Base-by-base conservation (phyloP, 257 asterid species). In the Eustoma russellianum region DNA sequence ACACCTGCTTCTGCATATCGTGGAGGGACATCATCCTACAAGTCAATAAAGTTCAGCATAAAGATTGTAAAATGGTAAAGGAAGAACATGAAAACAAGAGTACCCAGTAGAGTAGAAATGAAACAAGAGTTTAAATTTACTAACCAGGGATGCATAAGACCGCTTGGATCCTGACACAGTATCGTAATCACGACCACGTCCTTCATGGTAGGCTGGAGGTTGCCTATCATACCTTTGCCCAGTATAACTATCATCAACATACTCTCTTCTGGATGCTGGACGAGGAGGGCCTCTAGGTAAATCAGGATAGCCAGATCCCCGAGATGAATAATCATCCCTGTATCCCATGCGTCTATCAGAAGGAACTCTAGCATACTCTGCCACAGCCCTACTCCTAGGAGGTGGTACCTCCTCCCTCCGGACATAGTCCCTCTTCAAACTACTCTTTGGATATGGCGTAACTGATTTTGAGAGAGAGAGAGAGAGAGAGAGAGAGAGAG, bases 121-220 rank as follows among this genome's bases (percentile, higher is more conserved):
- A 38, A 14, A 6, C 1, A 38, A 48, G 35, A 41, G n/a, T 6
- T 34, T 61, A 43, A 49, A 30, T 46, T 24, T 55, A 70, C 60
- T 53, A 44, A 76, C 97, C 93, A 92, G 35, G 28, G 91, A 68
- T 60, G 86, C 35, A 61, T 85, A 92, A 33, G 97, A 71, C 48
- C 97, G 97, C 70, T 92, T 92, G 58, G 99, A 81, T 44, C 99
- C 99, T 62, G 95, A 66, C 48, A 81, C 46, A 30, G 95, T 60
- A 40, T 76, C 93, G 51, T 81, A 92, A 56, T 92, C 95, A 28
- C 80, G 84, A 17, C 78, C 86, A 38, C 88, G 91, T 6, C 67
- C 77, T 67, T 88, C 99, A 14, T 82, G 85, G 67, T 85, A 88
- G 28, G 72, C 53, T 53, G 88, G 79, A 74, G 83, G 93, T 6